These are phyloP conservation scores for Nannochloris sp. DNA, from an alignment of 139 green algal species.

Conservation along the genomic window DNA sequence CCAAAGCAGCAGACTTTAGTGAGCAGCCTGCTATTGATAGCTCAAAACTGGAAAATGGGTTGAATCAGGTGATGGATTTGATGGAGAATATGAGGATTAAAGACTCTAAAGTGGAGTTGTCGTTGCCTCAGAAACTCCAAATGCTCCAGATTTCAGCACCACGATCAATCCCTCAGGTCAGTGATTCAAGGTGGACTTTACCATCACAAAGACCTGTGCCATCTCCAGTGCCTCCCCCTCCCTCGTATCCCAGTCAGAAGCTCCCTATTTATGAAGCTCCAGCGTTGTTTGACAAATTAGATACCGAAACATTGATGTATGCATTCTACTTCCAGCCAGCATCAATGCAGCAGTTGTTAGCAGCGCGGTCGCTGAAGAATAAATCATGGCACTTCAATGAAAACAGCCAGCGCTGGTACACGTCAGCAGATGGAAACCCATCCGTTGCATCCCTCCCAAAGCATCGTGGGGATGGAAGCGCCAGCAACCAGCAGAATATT, in stretches of 20 bases:
- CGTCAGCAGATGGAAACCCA: slow-evolving; percentile 77
- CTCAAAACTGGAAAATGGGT: not conserved
- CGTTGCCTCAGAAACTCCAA: slow-evolving; percentile 22
- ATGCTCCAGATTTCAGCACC: slow-evolving; percentile 24
- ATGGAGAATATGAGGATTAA: slow-evolving; percentile 16
- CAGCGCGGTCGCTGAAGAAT: slow-evolving; percentile 83
- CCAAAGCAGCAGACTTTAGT: not conserved
- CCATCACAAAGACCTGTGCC: slow-evolving; percentile 38
- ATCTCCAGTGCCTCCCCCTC: slow-evolving; percentile 43
- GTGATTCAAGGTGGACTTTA: slow-evolving; percentile 46
- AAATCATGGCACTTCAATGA: slow-evolving; percentile 95
- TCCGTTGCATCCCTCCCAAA: slow-evolving; percentile 52
- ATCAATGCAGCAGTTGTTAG: slow-evolving; percentile 84
- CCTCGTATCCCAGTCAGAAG: slow-evolving; percentile 62
- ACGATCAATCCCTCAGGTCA: slow-evolving; percentile 55
- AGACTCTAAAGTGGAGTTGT: slow-evolving; percentile 8
- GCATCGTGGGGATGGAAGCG: not conserved
- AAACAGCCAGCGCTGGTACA: slow-evolving; percentile 84
- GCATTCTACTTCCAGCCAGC: slow-evolving; percentile 95
- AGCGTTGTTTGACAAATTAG: slow-evolving; percentile 81
- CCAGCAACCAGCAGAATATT: no score
- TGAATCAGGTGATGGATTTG: slow-evolving; percentile 1
- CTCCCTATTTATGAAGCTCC: slow-evolving; percentile 65
- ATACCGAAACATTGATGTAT: slow-evolving; percentile 95
- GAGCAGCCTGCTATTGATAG: not conserved